A percentile compares a stretch with the other conserved stretches of the same genome.
phyloP scores from a whole-genome alignment of 2,329 filamentous ascomycete species.

The Microcyclospora tardicrescens region DNA sequence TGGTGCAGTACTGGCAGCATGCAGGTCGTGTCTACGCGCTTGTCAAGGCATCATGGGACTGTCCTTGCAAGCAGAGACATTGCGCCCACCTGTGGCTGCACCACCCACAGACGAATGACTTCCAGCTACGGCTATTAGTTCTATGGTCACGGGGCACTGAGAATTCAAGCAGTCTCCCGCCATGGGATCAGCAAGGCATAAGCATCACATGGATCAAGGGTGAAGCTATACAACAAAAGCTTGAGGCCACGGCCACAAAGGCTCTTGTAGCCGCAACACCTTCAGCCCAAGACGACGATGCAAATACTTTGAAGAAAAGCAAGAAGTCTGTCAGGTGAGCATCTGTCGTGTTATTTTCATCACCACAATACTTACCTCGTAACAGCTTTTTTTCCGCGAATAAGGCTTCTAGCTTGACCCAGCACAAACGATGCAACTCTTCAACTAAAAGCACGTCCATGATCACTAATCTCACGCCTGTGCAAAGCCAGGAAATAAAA shows the following conservation, averaged over 20 bases:
- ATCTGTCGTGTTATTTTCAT: too few species aligned
- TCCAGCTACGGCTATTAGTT: slow-evolving; percentile 1
- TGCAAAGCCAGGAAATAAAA: too few species aligned
- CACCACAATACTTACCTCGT: too few species aligned
- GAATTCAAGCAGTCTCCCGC: background rate
- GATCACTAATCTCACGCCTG: too few species aligned
- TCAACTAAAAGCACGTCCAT: too few species aligned
- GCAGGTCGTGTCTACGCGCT: slow-evolving; percentile 10
- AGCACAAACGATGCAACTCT: too few species aligned
- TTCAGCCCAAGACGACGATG: too few species aligned
- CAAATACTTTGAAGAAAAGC: too few species aligned
- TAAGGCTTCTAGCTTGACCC: too few species aligned
- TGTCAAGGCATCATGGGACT: slow-evolving; percentile 9
- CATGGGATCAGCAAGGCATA: background rate
- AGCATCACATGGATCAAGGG: background rate
- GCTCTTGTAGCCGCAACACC: background rate
- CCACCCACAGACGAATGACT: slow-evolving; percentile 3
- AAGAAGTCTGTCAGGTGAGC: too few species aligned
- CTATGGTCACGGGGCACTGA: background rate
- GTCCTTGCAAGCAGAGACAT: slow-evolving; percentile 5
- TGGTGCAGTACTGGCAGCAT: slow-evolving; percentile 11
- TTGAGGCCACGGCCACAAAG: background rate
- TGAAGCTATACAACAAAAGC: background rate
- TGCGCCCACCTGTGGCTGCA: slow-evolving; percentile 10
- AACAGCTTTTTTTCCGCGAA: too few species aligned